Conservation (phyloP, 2,329 filamentous ascomycete species). For the Xenosphaeropsis pyriputrescens region DNA sequence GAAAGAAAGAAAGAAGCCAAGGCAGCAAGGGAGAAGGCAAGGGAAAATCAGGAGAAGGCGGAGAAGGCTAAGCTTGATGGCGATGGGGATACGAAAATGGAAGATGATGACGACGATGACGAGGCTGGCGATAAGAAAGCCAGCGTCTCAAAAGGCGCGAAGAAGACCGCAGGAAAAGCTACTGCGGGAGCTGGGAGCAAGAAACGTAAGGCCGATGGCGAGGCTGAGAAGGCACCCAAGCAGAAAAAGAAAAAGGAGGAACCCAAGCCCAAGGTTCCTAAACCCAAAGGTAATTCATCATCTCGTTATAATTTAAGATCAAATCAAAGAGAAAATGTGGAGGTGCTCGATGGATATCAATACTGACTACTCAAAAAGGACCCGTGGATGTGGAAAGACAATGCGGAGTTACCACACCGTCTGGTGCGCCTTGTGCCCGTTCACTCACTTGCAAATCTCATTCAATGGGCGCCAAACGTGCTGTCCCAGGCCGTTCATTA, state of each 20-base stretch:
- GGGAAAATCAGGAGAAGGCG: conserved; percentile 19
- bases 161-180: conserved; percentile 54
- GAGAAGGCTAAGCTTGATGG: conserved; percentile 14
- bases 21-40: conserved; percentile 22
- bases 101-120: conserved; percentile 26
- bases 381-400: conserved; percentile 91
- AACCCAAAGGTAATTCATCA: conserved; percentile 54
- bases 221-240: conserved; percentile 72
- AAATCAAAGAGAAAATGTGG: background rate
- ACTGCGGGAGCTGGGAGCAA: conserved; percentile 48
- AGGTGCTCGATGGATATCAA: background rate
- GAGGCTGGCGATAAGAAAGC: conserved; percentile 24
- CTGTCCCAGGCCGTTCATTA: conserved; percentile 71
- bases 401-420: conserved; percentile 75
- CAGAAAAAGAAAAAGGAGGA: conserved; percentile 94
- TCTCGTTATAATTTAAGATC: background rate
- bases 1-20: conserved; percentile 20
- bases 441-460: conserved; percentile 91
- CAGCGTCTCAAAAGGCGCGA: conserved; percentile 24
- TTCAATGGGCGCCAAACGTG: conserved; percentile 85
- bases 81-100: conserved; percentile 19
- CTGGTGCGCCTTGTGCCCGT: conserved; percentile 74
- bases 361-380: conserved; percentile 24
- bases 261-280: conserved; percentile 66
- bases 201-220: conserved; percentile 62